These are phyloP conservation scores for Erodium trifolium DNA, from an alignment of 441 rosid species.

Conservation along the genomic window DNA sequence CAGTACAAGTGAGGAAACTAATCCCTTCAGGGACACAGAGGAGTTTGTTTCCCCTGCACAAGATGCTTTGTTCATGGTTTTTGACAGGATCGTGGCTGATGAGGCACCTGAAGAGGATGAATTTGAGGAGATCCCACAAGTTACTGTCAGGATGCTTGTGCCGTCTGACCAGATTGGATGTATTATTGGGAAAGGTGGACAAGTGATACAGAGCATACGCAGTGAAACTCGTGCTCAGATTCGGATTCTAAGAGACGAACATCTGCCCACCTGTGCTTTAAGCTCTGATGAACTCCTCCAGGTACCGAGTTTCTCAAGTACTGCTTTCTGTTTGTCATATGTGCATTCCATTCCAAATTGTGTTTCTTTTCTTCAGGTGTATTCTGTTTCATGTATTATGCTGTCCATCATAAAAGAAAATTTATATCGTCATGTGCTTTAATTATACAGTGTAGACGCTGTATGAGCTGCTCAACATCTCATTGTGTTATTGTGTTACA, in stretches of 20 bases:
- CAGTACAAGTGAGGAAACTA: conserved; percentile 80
- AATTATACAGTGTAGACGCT: neutral
- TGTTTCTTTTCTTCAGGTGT: neutral
- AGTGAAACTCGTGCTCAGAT: conserved; percentile 86
- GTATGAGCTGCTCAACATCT: too few species aligned
- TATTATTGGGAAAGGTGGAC: conserved; percentile 93
- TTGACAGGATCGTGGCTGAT: conserved; percentile 69
- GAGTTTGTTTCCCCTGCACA: conserved; percentile 69
- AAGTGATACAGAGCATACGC: conserved; percentile 75
- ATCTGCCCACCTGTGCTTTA: conserved; percentile 79
- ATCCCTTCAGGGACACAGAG: conserved; percentile 51
- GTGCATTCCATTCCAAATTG: neutral
- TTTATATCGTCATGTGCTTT: neutral
- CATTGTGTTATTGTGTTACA: too few species aligned
- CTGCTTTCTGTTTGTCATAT: neutral
- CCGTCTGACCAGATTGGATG: conserved; percentile 99
- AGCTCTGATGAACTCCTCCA: conserved; percentile 88
- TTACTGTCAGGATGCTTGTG: conserved; percentile 75
- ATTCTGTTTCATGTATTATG: neutral
- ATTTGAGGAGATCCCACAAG: conserved; percentile 45
- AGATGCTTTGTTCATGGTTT: conserved; percentile 82
- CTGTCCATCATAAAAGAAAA: neutral
- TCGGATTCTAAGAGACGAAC: conserved; percentile 82
- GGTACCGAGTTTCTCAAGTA: conserved; percentile 30
- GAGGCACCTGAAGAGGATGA: conserved; percentile 55